phyloP scores from a whole-genome alignment of 768 basidiomycete species.

The Porphyrellus cyaneotinctus region DNA sequence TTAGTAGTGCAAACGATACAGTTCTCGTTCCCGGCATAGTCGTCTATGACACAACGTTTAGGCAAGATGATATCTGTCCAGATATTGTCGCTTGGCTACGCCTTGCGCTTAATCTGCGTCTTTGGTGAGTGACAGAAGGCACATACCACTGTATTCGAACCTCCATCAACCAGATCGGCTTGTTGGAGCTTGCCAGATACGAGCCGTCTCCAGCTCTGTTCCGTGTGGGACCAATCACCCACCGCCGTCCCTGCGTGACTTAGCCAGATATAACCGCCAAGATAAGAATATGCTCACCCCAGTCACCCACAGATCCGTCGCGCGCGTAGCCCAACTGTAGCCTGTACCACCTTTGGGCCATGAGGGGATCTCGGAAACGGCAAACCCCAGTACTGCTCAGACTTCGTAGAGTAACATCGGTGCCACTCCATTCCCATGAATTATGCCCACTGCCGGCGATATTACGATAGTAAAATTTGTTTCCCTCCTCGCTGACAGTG shows the following conservation, averaged over 20 bases:
- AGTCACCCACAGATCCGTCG: background rate
- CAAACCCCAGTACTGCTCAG: background rate
- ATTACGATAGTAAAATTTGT: background rate
- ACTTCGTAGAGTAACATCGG: background rate
- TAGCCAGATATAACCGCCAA: background rate
- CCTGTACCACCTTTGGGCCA: slow-evolving; percentile 3
- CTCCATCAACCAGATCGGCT: background rate
- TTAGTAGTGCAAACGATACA: background rate
- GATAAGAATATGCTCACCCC: background rate
- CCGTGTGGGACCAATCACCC: slow-evolving; percentile 2
- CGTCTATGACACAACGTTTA: background rate
- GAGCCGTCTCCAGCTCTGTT: slow-evolving; percentile 6
- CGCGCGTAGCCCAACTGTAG: slow-evolving; percentile 1
- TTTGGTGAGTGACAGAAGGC: background rate
- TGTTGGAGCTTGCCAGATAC: slow-evolving; percentile 2
- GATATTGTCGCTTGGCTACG: background rate
- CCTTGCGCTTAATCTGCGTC: background rate
- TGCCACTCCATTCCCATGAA: slow-evolving; percentile 1
- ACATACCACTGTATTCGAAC: background rate
- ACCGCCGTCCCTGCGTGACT: background rate
- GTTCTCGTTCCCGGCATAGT: background rate
- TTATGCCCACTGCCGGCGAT: background rate
- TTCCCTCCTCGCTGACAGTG: background rate
- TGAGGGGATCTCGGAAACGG: background rate
- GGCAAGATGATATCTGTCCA: background rate